phyloP scores from a whole-genome alignment of 1,139 yeast species.

The Torulaspora pretoriensis region DNA sequence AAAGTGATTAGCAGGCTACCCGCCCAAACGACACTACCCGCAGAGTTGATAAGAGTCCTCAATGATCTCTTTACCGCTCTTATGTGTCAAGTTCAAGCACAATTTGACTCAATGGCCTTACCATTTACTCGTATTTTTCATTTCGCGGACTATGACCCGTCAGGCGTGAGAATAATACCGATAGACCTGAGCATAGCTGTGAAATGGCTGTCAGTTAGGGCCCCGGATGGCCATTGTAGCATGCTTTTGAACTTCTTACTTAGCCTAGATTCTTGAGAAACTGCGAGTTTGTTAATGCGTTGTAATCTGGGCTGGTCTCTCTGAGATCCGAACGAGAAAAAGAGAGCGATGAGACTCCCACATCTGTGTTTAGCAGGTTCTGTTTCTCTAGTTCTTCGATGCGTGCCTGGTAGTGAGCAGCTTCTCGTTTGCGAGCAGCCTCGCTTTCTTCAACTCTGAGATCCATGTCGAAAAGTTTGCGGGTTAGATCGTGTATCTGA shows the following conservation, averaged over 20 bases:
- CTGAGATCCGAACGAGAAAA: constrained; percentile 11
- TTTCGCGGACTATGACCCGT: constrained; percentile 6
- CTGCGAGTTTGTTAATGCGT: constrained; percentile 20
- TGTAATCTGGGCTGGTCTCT: constrained; percentile 19
- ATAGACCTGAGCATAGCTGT: background rate
- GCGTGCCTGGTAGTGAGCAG: constrained; percentile 20
- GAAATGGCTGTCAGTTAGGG: background rate
- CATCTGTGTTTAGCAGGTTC: constrained; percentile 4
- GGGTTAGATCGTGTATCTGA: constrained; percentile 27
- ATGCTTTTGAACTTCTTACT: no score
- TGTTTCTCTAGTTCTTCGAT: constrained; percentile 25
- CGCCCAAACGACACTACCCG: background rate
- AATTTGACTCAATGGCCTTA: background rate
- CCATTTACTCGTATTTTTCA: constrained; percentile 5
- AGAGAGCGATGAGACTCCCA: constrained; percentile 12
- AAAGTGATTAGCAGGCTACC: background rate
- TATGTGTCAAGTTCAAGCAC: background rate
- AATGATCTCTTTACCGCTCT: background rate
- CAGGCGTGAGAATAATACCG: constrained; percentile 1
- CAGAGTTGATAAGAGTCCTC: background rate
- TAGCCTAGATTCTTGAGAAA: constrained; percentile 17
- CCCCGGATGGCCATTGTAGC: background rate
- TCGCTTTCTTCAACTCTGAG: constrained; percentile 26
- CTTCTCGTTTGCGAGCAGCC: constrained; percentile 17
- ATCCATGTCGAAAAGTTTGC: constrained; percentile 26